A percentile compares a stretch with the other conserved stretches of the same genome.
phyloP scores from a whole-genome alignment of 495 filamentous ascomycete species.

The Apiosordaria backusii region DNA sequence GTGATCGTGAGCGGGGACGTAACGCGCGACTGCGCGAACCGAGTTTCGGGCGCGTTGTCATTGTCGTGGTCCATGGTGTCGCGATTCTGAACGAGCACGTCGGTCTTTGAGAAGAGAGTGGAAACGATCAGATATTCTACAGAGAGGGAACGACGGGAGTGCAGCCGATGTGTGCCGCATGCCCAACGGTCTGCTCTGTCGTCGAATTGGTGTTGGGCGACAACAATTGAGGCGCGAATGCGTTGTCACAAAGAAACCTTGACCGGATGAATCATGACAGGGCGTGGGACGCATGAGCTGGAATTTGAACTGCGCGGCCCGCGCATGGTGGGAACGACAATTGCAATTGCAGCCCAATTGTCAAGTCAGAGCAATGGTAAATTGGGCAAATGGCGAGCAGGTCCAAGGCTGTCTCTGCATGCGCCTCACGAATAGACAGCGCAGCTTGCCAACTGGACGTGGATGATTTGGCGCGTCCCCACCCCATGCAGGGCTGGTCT shows the following conservation, averaged over 20 bases:
- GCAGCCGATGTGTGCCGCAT: background rate
- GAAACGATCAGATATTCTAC: background rate
- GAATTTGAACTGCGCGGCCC: background rate
- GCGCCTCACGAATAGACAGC: background rate
- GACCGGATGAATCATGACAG: background rate
- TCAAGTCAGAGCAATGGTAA: background rate
- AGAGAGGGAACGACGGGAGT: background rate
- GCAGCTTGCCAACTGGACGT: background rate
- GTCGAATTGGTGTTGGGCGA: background rate
- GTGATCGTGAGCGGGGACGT: slow-evolving; percentile 25
- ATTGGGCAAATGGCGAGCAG: too few species aligned
- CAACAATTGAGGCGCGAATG: background rate
- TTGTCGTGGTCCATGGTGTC: slow-evolving; percentile 28
- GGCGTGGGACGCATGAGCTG: background rate
- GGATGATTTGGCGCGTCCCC: background rate
- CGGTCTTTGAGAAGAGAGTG: background rate
- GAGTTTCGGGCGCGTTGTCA: slow-evolving; percentile 8
- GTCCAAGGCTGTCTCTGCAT: background rate
- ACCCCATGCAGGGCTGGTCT: background rate
- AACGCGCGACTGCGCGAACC: slow-evolving; percentile 20
- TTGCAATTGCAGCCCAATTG: background rate
- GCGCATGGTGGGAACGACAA: background rate
- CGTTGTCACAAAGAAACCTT: background rate
- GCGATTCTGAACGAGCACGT: background rate
- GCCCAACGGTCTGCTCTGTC: background rate